Evolutionary conservation across 139 green algal genomes (phyloP).

Genomic region (Pseudopediastrum boryanum): DNA sequence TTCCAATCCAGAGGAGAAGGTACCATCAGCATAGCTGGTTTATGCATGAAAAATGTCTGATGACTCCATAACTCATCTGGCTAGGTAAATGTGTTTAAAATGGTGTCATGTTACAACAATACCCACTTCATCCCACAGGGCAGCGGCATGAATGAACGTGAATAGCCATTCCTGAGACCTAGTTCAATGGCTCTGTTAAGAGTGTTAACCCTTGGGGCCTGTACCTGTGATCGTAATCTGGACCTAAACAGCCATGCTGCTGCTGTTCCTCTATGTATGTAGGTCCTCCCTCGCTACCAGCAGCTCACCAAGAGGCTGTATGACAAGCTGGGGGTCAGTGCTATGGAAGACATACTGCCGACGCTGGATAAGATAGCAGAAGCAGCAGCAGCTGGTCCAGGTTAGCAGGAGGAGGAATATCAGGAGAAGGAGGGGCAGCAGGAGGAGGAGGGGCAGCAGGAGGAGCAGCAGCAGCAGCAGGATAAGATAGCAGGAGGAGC

Average conservation of each 20-base stretch:
- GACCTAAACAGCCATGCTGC: not conserved
- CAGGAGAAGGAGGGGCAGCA: too few relatives aligned
- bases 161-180: too few relatives aligned
- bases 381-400: too few relatives aligned
- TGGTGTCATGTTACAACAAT: not conserved
- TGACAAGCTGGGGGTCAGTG: conserved; percentile 35
- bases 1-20: too few relatives aligned
- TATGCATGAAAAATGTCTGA: not conserved
- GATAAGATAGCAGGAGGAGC: too few relatives aligned
- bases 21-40: too few relatives aligned
- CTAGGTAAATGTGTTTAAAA: not conserved
- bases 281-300: conserved; percentile 46
- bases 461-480: too few relatives aligned
- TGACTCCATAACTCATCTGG: not conserved
- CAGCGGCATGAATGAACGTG: too few relatives aligned
- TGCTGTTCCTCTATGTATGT: not conserved
- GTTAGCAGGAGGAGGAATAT: too few relatives aligned
- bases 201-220: not conserved
- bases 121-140: too few relatives aligned
- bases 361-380: conserved; percentile 27
- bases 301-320: conserved; percentile 36
- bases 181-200: not conserved
- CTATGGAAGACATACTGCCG: conserved; percentile 44
- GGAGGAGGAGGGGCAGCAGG: too few relatives aligned
- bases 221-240: not conserved